Conservation (phyloP, 768 basidiomycete genomes). For the Harrya chromipes region DNA sequence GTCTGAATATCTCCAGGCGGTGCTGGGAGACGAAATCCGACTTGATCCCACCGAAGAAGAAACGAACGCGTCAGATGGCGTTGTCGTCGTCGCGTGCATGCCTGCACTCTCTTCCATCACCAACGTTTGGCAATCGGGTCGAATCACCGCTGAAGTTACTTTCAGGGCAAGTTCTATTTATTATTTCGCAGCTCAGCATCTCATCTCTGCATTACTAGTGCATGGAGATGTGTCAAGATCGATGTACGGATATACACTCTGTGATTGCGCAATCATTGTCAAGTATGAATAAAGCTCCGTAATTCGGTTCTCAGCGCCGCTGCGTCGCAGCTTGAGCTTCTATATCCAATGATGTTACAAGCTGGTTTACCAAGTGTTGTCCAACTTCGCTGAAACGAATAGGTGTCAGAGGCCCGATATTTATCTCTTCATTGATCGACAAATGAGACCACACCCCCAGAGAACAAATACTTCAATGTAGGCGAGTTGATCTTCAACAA, state of each 20-base stretch:
- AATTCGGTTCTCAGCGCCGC: background rate
- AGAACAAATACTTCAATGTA: too few species aligned
- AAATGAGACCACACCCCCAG: too few species aligned
- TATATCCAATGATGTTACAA: background rate
- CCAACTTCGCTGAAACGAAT: background rate
- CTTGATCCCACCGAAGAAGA: conserved; percentile 83
- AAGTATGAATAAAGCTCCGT: conserved; percentile 11
- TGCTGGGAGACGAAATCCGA: conserved; percentile 58
- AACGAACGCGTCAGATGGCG: conserved; percentile 51
- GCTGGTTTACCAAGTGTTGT: too few species aligned
- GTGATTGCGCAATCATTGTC: conserved; percentile 71
- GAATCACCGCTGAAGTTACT: conserved; percentile 50
- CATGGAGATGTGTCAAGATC: conserved; percentile 64
- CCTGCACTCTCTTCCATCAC: conserved; percentile 85
- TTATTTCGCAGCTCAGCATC: background rate
- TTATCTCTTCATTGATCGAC: too few species aligned
- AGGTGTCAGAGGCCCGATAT: background rate
- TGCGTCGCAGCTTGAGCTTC: background rate
- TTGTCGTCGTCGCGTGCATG: conserved; percentile 79
- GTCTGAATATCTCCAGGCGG: conserved; percentile 41
- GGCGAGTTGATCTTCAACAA: too few species aligned
- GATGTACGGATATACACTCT: conserved; percentile 72
- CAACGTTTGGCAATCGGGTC: conserved; percentile 83
- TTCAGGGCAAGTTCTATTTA: conserved; percentile 49
- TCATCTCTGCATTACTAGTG: conserved; percentile 43